Evolutionary conservation across 2,329 filamentous ascomycete species (phyloP).

Genomic region (Aspergillus sp.): DNA sequence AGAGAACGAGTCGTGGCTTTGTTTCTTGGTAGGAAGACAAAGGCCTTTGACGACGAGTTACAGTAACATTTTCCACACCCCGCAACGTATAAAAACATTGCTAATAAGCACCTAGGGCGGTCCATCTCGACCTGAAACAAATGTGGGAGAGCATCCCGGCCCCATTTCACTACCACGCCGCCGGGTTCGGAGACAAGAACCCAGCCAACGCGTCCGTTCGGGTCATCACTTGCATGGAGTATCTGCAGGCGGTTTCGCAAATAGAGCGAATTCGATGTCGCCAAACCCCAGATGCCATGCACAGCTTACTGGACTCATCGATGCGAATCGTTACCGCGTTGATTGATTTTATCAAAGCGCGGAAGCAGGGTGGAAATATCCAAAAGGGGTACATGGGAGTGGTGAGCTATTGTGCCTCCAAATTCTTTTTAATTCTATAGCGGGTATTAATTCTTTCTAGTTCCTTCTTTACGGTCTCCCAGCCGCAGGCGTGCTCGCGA

Average conservation of each 20-base stretch:
- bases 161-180: constrained; percentile 18
- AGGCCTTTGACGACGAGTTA: background rate
- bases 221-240: constrained; percentile 21
- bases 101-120: background rate
- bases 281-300: constrained; percentile 13
- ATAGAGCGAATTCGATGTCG: constrained; percentile 23
- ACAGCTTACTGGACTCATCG: constrained; percentile 20
- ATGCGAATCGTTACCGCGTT: constrained; percentile 21
- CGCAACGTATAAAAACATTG: background rate
- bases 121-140: constrained; percentile 15
- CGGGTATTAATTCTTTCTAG: background rate
- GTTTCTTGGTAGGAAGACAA: constrained; percentile 17
- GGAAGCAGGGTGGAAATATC: constrained; percentile 8
- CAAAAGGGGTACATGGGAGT: constrained; percentile 18
- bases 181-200: constrained; percentile 12
- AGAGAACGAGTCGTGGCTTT: constrained; percentile 25
- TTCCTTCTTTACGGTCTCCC: constrained; percentile 21
- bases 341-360: constrained; percentile 19
- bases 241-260: constrained; percentile 21
- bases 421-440: too few species aligned
- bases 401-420: constrained; percentile 11
- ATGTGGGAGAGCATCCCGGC: constrained; percentile 18
- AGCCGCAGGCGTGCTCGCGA: constrained; percentile 20
- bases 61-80: background rate
- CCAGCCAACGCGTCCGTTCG: constrained; percentile 8